Base-by-base conservation (phyloP, 805 yeast genomes). In the Zygosaccharomyces rouxii region DNA sequence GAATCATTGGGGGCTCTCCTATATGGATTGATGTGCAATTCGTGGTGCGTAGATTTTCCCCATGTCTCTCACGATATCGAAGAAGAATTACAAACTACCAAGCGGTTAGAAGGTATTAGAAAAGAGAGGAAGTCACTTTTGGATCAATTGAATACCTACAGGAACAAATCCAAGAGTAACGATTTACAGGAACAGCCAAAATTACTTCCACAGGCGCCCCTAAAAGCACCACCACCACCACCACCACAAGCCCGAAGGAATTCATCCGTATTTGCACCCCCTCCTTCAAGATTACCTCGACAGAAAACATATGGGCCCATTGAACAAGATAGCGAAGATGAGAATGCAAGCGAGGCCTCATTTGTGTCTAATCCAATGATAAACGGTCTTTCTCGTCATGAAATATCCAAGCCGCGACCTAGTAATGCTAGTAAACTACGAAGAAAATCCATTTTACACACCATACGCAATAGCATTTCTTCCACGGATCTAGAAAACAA, bases 1-100 rank as follows among this genome's bases (percentile, higher is more conserved):
- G 97, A 89, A 65, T 78, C 88, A 2, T 79, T 89, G 57, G 81
- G 87, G 1, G 73, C 90, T 35, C 81, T 89, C 47, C 62, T 89
- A 45, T 87, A 86, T 59, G 96, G 96, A 1, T 67, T 89, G 43
- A 80, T 84, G 61, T 81, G 88, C 66, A 88, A 89, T 59, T 90
- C 95, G 52, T 89, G 94, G 84, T 86, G 96, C 67, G 85, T 85
- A 23, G 89, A 86, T 59, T 86, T 86, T 57, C 68, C 71, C 18
- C 56, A 58, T 25, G 51, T 62, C 21, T 60, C 68, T 10, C 56
- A 51, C 33, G 61, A 63, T 47, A 52, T 60, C 1, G 56, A 54
- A n/a, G 57, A 53, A 13, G 66, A 66, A 40, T 30, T 63, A 35
- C 48, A 50, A n/a, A 42, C 52, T 9, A 44, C 58, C 19, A 56